These are phyloP conservation scores for Alternaria sp. DNA, from an alignment of 2,329 filamentous ascomycete genomes.

Conservation along the genomic window DNA sequence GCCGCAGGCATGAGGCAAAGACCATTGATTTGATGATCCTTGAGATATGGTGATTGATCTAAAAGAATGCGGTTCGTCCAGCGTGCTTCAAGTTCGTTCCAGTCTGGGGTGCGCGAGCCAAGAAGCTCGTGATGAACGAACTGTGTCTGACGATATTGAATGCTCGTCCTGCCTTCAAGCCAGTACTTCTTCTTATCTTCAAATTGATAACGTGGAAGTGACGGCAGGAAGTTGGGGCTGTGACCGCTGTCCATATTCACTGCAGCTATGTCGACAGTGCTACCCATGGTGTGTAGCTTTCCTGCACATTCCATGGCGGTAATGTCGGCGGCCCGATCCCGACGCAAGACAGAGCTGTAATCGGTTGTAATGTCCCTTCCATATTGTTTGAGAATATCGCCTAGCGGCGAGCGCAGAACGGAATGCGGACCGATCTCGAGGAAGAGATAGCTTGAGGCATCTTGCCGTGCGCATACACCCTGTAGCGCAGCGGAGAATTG, in stretches of 20 bases:
- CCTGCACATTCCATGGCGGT: constrained; percentile 18
- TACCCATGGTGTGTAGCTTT: constrained; percentile 1
- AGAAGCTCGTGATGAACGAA: constrained; percentile 22
- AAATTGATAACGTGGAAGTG: constrained; percentile 16
- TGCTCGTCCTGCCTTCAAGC: constrained; percentile 16
- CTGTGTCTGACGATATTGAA: constrained; percentile 13
- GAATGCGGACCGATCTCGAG: constrained; percentile 29
- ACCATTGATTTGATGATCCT: constrained; percentile 47
- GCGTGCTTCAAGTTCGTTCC: constrained; percentile 18
- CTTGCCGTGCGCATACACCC: constrained; percentile 11
- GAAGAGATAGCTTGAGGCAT: constrained; percentile 6
- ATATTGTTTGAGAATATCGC: constrained; percentile 8
- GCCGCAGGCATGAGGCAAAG: constrained; percentile 31
- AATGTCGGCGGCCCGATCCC: constrained; percentile 7
- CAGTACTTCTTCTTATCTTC: constrained; percentile 19
- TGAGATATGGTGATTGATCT: constrained; percentile 52
- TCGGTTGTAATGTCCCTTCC: constrained; percentile 1
- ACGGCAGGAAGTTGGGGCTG: constrained; percentile 5
- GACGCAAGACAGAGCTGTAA: constrained; percentile 18
- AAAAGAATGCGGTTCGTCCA: constrained; percentile 33
- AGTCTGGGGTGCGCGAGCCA: constrained; percentile 24
- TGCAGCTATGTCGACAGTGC: constrained; percentile 2
- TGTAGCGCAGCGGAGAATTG: constrained; percentile 25
- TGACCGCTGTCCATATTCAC: not conserved
- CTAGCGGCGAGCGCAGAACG: constrained; percentile 17